Evolutionary conservation across 164 flowering plant genomes (phyloP), one percentile per base, ranked within the genome.

Genomic region (Umbilicus rupestris): DNA sequence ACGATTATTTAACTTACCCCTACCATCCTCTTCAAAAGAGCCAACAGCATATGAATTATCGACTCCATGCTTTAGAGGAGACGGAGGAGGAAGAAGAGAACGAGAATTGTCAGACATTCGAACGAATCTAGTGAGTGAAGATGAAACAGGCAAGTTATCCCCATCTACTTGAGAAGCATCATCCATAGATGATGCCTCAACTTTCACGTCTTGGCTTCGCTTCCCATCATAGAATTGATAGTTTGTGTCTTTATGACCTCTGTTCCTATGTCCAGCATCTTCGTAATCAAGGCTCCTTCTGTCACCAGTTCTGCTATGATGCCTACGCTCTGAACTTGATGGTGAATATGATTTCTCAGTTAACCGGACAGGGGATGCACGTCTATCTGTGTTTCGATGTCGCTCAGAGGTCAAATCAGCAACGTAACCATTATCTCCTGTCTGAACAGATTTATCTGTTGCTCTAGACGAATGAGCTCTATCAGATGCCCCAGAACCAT

Each of bases 261-360:
- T 68, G 26, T 73, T 78, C 67, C 82, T 78, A 42, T 63, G 78
- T 52, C 80, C 83, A 28, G 77, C 71, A 66, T 87, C 92, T 63
- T 82, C 92, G 62, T 73, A 69, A 68, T 87, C 84, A 76, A 75
- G 68, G 71, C 72, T 77, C 45, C 81, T 75, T 67, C 83, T 77
- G 46, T 67, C 71, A 72, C 68, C 68, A 33, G 72, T 35, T 72
- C 77, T 79, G 68, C 66, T 78, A 26, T 67, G 63, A 39, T 75
- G 74, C 68, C 82, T 76, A 22, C 80, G 76, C 29, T 84, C 87
- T 30, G 64, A 55, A 73, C 74, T 77, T 29, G 81, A 64, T 39
- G 88, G 79, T 39, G 86, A 75, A 33, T 82, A 83, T 26, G 87
- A 80, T 64, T 79, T 82, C 41, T 84, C 84, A 26, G 41, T 65